A percentile compares a stretch with the other conserved stretches of the same genome.
These are phyloP conservation scores for Dactylellina haptotyla DNA, from an alignment of 2,329 filamentous ascomycete species.

Conservation along the genomic window DNA sequence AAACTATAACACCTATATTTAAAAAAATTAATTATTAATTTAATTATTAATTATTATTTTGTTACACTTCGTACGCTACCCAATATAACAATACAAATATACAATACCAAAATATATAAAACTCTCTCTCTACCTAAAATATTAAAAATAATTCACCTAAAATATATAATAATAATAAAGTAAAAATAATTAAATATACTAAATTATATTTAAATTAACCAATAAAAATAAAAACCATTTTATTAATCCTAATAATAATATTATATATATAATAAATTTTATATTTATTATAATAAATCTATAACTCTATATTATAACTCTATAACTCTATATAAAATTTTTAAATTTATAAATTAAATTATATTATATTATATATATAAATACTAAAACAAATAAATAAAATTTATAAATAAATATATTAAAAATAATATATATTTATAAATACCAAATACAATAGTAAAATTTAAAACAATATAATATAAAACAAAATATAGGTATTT, in stretches of 20 bases:
- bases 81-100: no score
- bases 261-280: background rate
- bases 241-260: no score
- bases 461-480: conserved; percentile 6
- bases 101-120: no score
- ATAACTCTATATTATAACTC: no score
- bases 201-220: no score
- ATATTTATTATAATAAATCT: conserved; percentile 6
- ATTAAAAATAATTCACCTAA: no score
- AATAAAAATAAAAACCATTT: no score
- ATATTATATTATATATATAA: conserved; percentile 1
- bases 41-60: background rate
- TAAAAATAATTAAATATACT: no score
- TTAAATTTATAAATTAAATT: conserved; percentile 13
- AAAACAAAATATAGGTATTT: conserved; percentile 7
- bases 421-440: conserved; percentile 14
- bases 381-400: background rate
- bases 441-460: conserved; percentile 6
- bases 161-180: no score
- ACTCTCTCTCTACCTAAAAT: no score
- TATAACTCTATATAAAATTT: conserved; percentile 12
- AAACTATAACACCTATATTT: background rate
- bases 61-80: no score
- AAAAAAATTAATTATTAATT: conserved; percentile 4
- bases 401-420: conserved; percentile 6